Conservation (phyloP, 305 asterid genomes). For the Fraxinus greggii region DNA sequence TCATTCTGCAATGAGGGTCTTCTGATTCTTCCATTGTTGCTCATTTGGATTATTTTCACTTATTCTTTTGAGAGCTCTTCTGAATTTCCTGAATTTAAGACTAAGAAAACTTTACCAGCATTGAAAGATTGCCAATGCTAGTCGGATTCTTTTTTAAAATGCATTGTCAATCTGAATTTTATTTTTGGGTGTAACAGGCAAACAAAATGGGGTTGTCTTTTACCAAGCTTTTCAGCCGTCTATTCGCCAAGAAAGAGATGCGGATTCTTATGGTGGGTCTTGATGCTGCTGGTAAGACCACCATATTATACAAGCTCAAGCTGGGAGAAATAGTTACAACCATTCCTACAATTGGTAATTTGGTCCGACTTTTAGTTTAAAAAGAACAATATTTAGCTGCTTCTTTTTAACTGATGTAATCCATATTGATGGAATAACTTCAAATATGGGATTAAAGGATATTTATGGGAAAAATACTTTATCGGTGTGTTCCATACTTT, state of each 20-base stretch:
- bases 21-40: background rate
- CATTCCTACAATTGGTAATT: slow-evolving; percentile 45
- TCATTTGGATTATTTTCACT: background rate
- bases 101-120: background rate
- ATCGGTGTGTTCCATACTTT: background rate
- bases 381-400: background rate
- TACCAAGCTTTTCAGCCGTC: slow-evolving; percentile 46
- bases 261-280: slow-evolving; percentile 53
- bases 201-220: slow-evolving; percentile 45
- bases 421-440: background rate
- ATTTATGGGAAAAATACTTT: background rate
- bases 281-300: slow-evolving; percentile 55
- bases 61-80: background rate
- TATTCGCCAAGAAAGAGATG: slow-evolving; percentile 56
- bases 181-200: slow-evolving; percentile 22
- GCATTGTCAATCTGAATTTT: background rate
- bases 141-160: background rate
- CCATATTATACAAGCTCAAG: slow-evolving; percentile 52
- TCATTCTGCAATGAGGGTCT: background rate
- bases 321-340: slow-evolving; percentile 52
- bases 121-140: background rate
- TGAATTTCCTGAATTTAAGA: background rate
- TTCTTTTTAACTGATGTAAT: background rate
- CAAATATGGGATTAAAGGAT: background rate
- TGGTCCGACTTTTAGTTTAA: background rate